Conservation (phyloP, 2,329 filamentous ascomycete genomes). For the Paecilomyces sp. region DNA sequence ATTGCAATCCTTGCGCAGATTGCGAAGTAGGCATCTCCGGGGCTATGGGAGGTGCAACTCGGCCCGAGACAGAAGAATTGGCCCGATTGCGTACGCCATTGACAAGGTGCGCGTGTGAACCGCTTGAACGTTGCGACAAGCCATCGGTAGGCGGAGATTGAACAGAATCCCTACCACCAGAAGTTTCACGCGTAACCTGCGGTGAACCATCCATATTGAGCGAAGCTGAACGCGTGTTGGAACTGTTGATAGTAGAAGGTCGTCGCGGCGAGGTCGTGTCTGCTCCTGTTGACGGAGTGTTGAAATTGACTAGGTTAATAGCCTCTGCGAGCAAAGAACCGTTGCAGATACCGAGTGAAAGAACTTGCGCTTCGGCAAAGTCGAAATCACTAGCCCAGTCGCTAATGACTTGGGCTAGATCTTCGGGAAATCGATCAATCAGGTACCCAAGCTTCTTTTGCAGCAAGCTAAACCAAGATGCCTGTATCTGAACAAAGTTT, state of each 20-base stretch:
- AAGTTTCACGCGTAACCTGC: conserved; percentile 59
- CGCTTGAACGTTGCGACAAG: conserved; percentile 18
- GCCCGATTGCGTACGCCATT: conserved; percentile 44
- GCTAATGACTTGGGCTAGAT: conserved; percentile 65
- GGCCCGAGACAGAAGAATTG: conserved; percentile 47
- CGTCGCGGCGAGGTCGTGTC: conserved; percentile 38
- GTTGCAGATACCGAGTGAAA: conserved; percentile 70
- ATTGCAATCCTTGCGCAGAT: conserved; percentile 45
- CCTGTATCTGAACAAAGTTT: conserved; percentile 79
- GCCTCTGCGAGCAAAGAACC: conserved; percentile 56
- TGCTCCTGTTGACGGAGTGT: conserved; percentile 41
- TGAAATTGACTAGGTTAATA: conserved; percentile 53
- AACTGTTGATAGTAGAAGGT: conserved; percentile 44
- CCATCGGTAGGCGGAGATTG: conserved; percentile 47
- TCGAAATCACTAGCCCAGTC: conserved; percentile 74
- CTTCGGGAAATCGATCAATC: conserved; percentile 60
- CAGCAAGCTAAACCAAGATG: conserved; percentile 75
- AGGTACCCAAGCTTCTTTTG: conserved; percentile 73
- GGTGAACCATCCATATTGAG: conserved; percentile 58
- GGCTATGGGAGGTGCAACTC: conserved; percentile 43
- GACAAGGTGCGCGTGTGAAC: conserved; percentile 9
- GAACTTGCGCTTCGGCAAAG: conserved; percentile 64
- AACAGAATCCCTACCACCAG: conserved; percentile 59
- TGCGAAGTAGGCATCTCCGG: conserved; percentile 48
- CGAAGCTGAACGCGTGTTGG: conserved; percentile 53